A percentile compares a stretch with the other conserved stretches of the same genome.
phyloP scores from a whole-genome alignment of 768 basidiomycete species.

The Xerocomellus intermedius region DNA sequence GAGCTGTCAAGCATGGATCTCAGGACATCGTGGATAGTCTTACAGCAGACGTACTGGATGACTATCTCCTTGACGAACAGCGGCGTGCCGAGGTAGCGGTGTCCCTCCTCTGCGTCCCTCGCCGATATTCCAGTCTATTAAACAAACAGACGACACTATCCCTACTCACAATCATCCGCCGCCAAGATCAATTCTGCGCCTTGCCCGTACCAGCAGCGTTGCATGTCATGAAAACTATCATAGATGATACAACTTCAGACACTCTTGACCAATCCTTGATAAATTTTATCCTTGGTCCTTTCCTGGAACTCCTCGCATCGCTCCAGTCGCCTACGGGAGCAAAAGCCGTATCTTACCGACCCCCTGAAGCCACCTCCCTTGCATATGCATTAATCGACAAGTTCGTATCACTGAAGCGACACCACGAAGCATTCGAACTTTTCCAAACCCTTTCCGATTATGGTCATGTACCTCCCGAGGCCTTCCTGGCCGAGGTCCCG shows the following conservation, averaged over 20 bases:
- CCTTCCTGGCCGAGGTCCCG: constrained; percentile 39
- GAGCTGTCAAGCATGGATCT: constrained; percentile 32
- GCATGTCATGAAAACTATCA: constrained; percentile 23
- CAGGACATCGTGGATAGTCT: constrained; percentile 38
- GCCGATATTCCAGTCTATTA: constrained; percentile 14
- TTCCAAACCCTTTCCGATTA: constrained; percentile 48
- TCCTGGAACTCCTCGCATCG: constrained; percentile 29
- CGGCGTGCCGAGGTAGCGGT: constrained; percentile 27
- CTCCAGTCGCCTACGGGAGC: constrained; percentile 28
- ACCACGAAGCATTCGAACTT: constrained; percentile 42
- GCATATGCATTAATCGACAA: constrained; percentile 46
- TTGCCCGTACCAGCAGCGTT: constrained; percentile 14
- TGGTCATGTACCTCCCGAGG: constrained; percentile 46
- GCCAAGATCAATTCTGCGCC: constrained; percentile 9
- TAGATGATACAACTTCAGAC: constrained; percentile 13
- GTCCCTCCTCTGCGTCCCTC: constrained; percentile 26
- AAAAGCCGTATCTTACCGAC: constrained; percentile 35
- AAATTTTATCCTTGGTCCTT: constrained; percentile 30
- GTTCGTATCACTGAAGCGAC: constrained; percentile 36
- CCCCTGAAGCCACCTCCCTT: constrained; percentile 37
- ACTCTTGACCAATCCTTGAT: constrained; percentile 23
- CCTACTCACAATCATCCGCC: constrained; percentile 20
- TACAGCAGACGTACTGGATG: constrained; percentile 40
- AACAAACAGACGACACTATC: constrained; percentile 24
- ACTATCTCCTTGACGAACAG: constrained; percentile 15